These are phyloP conservation scores for Calonectria hongkongensis DNA, from an alignment of 2,329 filamentous ascomycete genomes.

Conservation along the genomic window DNA sequence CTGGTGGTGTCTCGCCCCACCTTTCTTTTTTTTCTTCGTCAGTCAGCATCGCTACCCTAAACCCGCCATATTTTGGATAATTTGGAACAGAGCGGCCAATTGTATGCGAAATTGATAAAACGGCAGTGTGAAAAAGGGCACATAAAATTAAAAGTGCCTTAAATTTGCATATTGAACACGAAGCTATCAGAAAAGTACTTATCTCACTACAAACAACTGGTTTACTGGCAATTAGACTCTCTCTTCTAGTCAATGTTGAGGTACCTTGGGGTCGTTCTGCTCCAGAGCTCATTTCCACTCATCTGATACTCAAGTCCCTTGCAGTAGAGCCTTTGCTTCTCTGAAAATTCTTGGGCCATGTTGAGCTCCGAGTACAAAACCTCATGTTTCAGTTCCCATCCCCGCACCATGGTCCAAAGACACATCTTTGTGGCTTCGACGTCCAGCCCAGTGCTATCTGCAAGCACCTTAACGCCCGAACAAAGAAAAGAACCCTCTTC, in stretches of 20 bases:
- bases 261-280: neutral
- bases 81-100: too few relatives aligned
- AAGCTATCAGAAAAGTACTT: too few relatives aligned
- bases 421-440: neutral
- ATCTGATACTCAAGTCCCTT: neutral
- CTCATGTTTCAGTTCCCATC: conserved; percentile 6
- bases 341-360: neutral
- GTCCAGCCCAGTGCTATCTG: neutral
- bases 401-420: neutral
- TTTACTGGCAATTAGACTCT: too few relatives aligned
- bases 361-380: neutral
- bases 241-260: neutral
- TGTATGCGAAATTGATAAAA: too few relatives aligned
- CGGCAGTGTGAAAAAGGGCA: too few relatives aligned
- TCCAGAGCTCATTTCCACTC: conserved; percentile 1
- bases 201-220: too few relatives aligned
- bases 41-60: too few relatives aligned
- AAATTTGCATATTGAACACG: too few relatives aligned
- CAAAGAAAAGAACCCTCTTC: neutral
- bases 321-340: neutral
- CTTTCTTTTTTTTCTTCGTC: neutral
- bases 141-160: too few relatives aligned
- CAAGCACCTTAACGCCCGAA: neutral
- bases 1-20: neutral
- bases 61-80: too few relatives aligned